Percentiles rank a stretch among this genome's conserved stretches.
Conservation (phyloP, 139 green algal species). For the Desmodesmus armatus region DNA sequence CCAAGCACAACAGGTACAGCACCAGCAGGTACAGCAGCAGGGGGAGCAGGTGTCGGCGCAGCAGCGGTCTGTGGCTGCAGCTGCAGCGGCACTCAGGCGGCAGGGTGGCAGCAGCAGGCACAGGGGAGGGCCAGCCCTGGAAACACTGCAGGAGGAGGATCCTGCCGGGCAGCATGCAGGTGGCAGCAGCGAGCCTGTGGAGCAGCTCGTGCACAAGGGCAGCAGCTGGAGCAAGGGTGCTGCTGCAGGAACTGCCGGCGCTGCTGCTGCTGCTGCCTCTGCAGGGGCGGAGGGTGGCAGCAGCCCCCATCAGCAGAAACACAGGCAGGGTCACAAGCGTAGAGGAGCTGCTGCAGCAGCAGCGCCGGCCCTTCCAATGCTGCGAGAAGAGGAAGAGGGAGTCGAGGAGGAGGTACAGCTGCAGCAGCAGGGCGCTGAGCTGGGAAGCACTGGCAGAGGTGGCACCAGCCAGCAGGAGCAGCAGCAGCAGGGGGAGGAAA, state of each 20-base stretch:
- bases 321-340: background rate
- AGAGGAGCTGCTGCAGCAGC: background rate
- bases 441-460: too few relatives aligned
- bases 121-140: too few relatives aligned
- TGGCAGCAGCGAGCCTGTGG: too few relatives aligned
- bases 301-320: conserved; percentile 16
- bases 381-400: background rate
- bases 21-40: background rate
- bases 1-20: background rate
- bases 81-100: background rate
- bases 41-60: background rate
- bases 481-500: background rate
- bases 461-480: too few relatives aligned
- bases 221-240: too few relatives aligned
- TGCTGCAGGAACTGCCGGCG: background rate
- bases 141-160: background rate
- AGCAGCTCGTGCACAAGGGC: too few relatives aligned
- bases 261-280: background rate
- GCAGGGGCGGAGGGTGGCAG: background rate
- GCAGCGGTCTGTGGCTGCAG: background rate
- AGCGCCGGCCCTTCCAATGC: background rate
- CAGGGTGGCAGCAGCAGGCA: background rate
- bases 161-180: background rate
- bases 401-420: background rate
- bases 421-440: too few relatives aligned